Evolutionary conservation across 257 asterid species (phyloP).

Genomic region (Solanum chiquidenum): DNA sequence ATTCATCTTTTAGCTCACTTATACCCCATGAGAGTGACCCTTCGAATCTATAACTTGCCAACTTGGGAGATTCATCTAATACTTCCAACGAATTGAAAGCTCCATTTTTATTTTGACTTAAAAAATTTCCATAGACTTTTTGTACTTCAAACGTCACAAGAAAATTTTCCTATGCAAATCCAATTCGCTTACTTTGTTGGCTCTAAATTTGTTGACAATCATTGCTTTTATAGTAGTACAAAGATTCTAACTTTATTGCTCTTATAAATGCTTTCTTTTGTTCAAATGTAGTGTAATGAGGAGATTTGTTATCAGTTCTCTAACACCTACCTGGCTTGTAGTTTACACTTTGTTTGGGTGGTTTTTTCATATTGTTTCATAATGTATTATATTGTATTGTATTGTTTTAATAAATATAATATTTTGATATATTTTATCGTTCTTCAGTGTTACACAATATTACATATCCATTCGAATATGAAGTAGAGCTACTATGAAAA

Average conservation of each 20-base stretch:
- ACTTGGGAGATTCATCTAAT: slow-evolving; percentile 23
- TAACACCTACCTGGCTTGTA: too few species aligned
- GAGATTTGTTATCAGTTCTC: not conserved
- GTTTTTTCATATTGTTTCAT: too few species aligned
- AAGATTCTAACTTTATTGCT: not conserved
- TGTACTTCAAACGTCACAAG: slow-evolving; percentile 13
- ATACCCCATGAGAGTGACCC: slow-evolving; percentile 12
- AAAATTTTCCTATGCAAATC: slow-evolving; percentile 2
- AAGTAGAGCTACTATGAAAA: too few species aligned
- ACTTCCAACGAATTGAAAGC: slow-evolving; percentile 2
- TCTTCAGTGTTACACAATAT: too few species aligned
- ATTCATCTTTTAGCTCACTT: too few species aligned
- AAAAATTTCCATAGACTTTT: slow-evolving; percentile 1
- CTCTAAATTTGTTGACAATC: not conserved
- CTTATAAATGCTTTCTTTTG: not conserved
- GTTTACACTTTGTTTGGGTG: too few species aligned
- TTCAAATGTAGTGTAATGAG: not conserved
- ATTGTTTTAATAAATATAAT: too few species aligned
- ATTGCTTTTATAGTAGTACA: not conserved
- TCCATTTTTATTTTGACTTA: slow-evolving; percentile 29
- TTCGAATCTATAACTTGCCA: slow-evolving; percentile 6
- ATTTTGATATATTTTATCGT: too few species aligned
- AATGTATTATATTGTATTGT: too few species aligned
- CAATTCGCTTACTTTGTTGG: not conserved
- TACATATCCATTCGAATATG: too few species aligned